Percentiles rank a stretch among this genome's conserved stretches.
Conservation (phyloP, 345 rosid genomes). For the Pelargonium nanum region DNA sequence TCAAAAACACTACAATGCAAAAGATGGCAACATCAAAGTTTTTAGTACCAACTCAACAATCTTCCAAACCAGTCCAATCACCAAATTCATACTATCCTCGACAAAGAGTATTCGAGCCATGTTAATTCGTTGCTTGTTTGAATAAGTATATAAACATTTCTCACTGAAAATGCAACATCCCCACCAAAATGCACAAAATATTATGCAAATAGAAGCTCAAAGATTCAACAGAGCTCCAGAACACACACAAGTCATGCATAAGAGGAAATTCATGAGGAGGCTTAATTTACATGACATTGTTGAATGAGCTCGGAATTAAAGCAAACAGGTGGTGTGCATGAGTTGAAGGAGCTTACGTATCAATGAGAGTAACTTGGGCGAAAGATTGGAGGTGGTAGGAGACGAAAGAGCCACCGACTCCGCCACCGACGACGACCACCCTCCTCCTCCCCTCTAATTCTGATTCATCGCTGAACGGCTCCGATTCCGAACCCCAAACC, state of each 20-base stretch:
- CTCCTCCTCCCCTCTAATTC: constrained; percentile 12
- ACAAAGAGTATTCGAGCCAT: too few species aligned
- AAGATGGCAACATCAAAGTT: too few species aligned
- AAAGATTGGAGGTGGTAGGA: constrained; percentile 25
- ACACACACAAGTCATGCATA: too few species aligned
- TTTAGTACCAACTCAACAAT: background rate
- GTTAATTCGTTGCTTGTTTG: too few species aligned
- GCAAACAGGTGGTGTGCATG: background rate
- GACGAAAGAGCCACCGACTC: constrained; percentile 28
- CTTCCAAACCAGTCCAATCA: background rate
- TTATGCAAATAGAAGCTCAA: background rate
- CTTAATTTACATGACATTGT: background rate
- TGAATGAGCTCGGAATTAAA: background rate
- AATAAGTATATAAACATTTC: too few species aligned
- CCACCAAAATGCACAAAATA: too few species aligned
- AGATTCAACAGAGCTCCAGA: background rate
- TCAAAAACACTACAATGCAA: too few species aligned
- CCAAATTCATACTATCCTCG: too few species aligned
- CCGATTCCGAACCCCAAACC: background rate
- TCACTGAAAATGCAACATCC: too few species aligned
- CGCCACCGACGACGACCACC: constrained; percentile 40
- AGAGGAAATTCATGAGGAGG: too few species aligned
- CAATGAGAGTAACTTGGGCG: constrained; percentile 35
- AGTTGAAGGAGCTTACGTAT: constrained; percentile 18
- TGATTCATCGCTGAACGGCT: background rate